Evolutionary conservation across 1,139 yeast species (phyloP).

Genomic region (Sugiyamaella xylanicola): DNA sequence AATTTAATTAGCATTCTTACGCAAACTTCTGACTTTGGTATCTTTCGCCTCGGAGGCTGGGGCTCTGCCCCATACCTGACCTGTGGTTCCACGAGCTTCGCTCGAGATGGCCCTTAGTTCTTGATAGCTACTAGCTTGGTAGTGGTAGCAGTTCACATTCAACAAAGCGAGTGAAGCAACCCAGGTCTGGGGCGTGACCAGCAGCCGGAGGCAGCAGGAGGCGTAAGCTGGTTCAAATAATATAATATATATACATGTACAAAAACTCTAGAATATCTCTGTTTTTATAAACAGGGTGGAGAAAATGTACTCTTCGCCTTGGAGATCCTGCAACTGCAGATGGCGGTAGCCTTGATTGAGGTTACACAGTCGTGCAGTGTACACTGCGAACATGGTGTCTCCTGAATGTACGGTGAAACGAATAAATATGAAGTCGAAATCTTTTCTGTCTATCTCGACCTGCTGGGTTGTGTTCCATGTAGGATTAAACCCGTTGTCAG

Average conservation of each 20-base stretch:
- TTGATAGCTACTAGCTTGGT: too few species aligned
- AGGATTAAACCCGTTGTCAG: slow-evolving; percentile 83
- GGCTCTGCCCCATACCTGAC: too few species aligned
- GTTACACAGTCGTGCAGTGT: slow-evolving; percentile 51
- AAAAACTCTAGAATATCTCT: slow-evolving; percentile 11
- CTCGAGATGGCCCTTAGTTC: too few species aligned
- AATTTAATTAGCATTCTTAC: not conserved
- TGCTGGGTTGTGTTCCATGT: slow-evolving; percentile 64
- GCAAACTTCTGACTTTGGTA: too few species aligned
- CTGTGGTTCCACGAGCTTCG: too few species aligned
- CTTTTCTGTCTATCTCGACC: slow-evolving; percentile 48
- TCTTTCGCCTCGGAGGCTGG: too few species aligned
- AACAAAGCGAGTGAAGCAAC: too few species aligned
- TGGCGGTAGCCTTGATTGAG: slow-evolving; percentile 80
- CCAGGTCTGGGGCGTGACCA: too few species aligned
- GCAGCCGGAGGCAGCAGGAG: not conserved
- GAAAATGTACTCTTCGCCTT: slow-evolving; percentile 81
- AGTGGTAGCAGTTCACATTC: too few species aligned
- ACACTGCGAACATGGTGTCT: slow-evolving; percentile 60
- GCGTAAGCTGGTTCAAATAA: not conserved
- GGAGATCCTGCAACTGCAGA: slow-evolving; percentile 68
- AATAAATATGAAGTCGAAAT: slow-evolving; percentile 53
- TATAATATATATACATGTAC: slow-evolving; percentile 9
- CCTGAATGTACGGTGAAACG: slow-evolving; percentile 53
- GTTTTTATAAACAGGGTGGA: slow-evolving; percentile 68